These are phyloP conservation scores for Rhodotorula babjevae DNA, from an alignment of 768 basidiomycete species.

Conservation along the genomic window DNA sequence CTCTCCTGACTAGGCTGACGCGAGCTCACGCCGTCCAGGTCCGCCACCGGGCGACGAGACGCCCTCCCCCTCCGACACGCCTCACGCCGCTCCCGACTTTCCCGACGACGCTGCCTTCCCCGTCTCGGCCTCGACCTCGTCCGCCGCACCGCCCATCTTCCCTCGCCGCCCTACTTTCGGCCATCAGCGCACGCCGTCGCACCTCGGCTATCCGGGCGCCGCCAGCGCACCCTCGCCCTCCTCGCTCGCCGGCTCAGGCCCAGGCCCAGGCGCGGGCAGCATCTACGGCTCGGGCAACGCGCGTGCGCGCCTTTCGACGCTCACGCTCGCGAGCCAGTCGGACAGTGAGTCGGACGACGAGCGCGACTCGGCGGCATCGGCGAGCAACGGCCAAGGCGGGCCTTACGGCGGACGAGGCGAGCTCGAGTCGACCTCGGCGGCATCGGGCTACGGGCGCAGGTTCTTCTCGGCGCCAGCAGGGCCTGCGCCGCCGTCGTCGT, in stretches of 20 bases:
- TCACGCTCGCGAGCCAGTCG: constrained; percentile 28
- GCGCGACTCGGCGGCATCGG: background rate
- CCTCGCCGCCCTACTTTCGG: constrained; percentile 28
- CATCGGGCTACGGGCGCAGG: background rate
- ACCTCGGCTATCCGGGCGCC: constrained; percentile 8
- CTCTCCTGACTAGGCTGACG: background rate
- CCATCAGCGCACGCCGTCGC: constrained; percentile 12
- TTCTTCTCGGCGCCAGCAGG: background rate
- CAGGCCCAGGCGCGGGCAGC: no score
- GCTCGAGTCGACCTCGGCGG: constrained; percentile 34
- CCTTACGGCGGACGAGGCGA: no score
- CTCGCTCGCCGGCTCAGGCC: no score
- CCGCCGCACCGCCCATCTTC: constrained; percentile 15
- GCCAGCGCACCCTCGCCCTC: background rate
- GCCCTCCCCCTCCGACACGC: background rate
- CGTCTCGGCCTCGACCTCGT: constrained; percentile 4
- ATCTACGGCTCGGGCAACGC: background rate
- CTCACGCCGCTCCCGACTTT: background rate
- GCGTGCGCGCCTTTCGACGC: constrained; percentile 26
- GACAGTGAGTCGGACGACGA: constrained; percentile 11
- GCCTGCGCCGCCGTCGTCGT: no score
- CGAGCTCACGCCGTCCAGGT: background rate
- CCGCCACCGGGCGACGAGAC: background rate
- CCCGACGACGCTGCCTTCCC: constrained; percentile 28
- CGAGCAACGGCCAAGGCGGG: no score